Evolutionary conservation across 345 rosid genomes (phyloP).

Genomic region (Viola odorata): DNA sequence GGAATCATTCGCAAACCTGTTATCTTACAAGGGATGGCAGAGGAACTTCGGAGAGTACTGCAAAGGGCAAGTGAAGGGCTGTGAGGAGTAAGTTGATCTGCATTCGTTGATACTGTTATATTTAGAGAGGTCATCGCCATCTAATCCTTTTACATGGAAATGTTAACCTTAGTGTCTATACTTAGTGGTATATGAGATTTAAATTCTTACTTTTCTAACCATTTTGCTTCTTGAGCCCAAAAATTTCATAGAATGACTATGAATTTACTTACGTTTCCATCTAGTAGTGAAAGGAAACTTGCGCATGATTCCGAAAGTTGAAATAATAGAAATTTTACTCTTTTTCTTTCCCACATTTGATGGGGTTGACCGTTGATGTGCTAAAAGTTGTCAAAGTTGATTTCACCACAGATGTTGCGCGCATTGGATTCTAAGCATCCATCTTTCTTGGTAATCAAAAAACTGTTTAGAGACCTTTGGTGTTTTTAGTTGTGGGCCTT

Average conservation of each 20-base stretch:
- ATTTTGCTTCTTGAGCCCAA: neutral
- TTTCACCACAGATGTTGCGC: no score
- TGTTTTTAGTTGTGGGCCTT: no score
- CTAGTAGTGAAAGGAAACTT: slow-evolving; percentile 17
- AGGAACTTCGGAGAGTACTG: slow-evolving; percentile 68
- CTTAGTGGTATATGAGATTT: slow-evolving; percentile 11
- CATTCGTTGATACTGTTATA: neutral
- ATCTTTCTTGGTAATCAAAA: no score
- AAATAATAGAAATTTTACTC: neutral
- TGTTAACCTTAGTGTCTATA: slow-evolving; percentile 6
- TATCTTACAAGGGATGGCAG: slow-evolving; percentile 67
- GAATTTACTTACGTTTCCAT: slow-evolving; percentile 1
- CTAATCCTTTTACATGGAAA: slow-evolving; percentile 2
- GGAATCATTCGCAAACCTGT: slow-evolving; percentile 88
- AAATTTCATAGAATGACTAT: slow-evolving; percentile 15
- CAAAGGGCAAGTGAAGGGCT: slow-evolving; percentile 54
- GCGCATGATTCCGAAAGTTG: neutral
- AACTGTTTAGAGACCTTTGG: no score
- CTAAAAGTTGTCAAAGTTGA: no score
- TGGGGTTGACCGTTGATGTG: no score
- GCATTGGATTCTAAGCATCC: no score
- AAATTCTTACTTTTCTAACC: slow-evolving; percentile 17
- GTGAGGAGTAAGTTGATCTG: slow-evolving; percentile 12
- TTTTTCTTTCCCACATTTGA: no score
- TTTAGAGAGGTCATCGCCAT: neutral